These are phyloP conservation scores for Fusarium hainanense DNA, from an alignment of 2,329 filamentous ascomycete species.

Conservation along the genomic window DNA sequence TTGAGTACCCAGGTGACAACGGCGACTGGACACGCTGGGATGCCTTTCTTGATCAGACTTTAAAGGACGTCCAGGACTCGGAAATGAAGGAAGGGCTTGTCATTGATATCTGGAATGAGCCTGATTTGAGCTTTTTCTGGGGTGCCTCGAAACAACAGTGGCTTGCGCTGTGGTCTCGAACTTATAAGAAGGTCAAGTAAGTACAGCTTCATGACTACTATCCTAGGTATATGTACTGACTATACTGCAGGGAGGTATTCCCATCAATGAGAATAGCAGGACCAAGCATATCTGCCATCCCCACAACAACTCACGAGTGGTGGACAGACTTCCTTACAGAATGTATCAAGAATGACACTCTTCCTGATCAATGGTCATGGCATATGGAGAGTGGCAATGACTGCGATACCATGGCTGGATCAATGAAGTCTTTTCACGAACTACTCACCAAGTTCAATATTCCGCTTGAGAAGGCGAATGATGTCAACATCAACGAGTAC, in stretches of 20 bases:
- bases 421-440: neutral
- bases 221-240: neutral
- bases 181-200: slow-evolving; percentile 34
- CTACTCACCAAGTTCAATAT: neutral
- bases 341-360: neutral
- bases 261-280: slow-evolving; percentile 9
- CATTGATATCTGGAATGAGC: slow-evolving; percentile 66
- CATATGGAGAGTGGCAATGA: slow-evolving; percentile 19
- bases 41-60: slow-evolving; percentile 53
- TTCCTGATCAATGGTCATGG: slow-evolving; percentile 28
- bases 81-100: slow-evolving; percentile 53
- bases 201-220: rapidly evolving
- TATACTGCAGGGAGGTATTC: neutral
- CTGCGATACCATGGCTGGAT: neutral
- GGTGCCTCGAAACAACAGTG: slow-evolving; percentile 27
- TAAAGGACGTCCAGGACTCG: slow-evolving; percentile 53
- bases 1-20: slow-evolving; percentile 60
- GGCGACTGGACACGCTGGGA: slow-evolving; percentile 60
- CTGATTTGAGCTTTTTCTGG: slow-evolving; percentile 52
- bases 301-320: slow-evolving; percentile 8
- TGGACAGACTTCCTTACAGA: slow-evolving; percentile 11
- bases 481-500: slow-evolving; percentile 63
- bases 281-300: slow-evolving; percentile 12
- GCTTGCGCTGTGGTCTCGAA: slow-evolving; percentile 28
- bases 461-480: slow-evolving; percentile 31